phyloP scores from a whole-genome alignment of 768 basidiomycete genomes.

The Nevesoporus exiguus region DNA sequence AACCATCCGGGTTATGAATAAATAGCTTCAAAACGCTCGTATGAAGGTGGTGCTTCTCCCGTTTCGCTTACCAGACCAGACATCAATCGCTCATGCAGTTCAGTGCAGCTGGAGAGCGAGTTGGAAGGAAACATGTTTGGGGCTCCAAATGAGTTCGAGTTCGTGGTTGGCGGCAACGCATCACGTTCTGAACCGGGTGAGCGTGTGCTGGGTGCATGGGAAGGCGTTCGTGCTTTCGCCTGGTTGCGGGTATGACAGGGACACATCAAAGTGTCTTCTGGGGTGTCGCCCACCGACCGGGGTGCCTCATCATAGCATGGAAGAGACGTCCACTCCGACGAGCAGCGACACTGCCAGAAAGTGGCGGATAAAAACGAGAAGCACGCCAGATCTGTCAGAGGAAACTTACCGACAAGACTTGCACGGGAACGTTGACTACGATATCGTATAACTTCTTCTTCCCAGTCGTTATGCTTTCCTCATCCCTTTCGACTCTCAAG shows the following conservation, averaged over 20 bases:
- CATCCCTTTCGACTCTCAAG: slow-evolving; percentile 79
- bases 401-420: slow-evolving; percentile 76
- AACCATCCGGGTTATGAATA: background rate
- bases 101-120: slow-evolving; percentile 40
- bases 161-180: slow-evolving; percentile 31
- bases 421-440: slow-evolving; percentile 78
- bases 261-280: slow-evolving; percentile 30
- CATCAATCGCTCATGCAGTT: slow-evolving; percentile 74
- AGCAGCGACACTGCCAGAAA: slow-evolving; percentile 65
- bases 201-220: background rate
- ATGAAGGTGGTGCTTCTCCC: slow-evolving; percentile 79
- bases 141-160: slow-evolving; percentile 27
- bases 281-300: slow-evolving; percentile 3
- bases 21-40: slow-evolving; percentile 4
- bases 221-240: slow-evolving; percentile 11
- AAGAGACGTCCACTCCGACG: slow-evolving; percentile 73
- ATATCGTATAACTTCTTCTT: slow-evolving; percentile 85
- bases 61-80: slow-evolving; percentile 76
- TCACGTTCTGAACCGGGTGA: slow-evolving; percentile 24
- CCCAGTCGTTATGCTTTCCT: slow-evolving; percentile 63
- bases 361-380: background rate
- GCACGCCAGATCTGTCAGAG: background rate
- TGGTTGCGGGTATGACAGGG: slow-evolving; percentile 38
- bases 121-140: slow-evolving; percentile 19
- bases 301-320: slow-evolving; percentile 61